Evolutionary conservation across 139 green algal genomes (phyloP).

Genomic region (Auxenochlorella pyrenoidosa): DNA sequence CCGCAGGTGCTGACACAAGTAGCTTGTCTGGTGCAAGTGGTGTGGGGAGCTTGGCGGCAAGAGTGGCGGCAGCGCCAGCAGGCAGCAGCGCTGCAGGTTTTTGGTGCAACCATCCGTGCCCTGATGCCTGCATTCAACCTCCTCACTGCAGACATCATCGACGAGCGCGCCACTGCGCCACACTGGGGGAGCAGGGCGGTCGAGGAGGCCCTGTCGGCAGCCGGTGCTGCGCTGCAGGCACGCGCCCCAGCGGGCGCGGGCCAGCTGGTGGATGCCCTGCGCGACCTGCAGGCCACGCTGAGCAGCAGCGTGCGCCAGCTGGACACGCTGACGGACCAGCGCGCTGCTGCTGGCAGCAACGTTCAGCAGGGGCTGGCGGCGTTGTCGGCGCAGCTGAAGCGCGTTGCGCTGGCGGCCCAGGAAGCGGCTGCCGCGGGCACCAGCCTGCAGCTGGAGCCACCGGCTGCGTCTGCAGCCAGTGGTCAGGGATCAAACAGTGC

Average conservation of each 20-base stretch:
- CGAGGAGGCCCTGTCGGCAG: neutral
- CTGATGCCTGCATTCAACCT: neutral
- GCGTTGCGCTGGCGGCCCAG: neutral
- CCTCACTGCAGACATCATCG: neutral
- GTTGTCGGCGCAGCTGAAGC: constrained; percentile 9
- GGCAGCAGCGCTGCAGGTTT: neutral
- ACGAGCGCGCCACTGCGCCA: neutral
- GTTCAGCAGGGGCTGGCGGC: neutral
- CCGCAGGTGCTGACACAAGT: neutral
- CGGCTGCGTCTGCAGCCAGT: neutral
- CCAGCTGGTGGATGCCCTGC: neutral
- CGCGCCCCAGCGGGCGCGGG: neutral
- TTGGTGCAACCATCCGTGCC: neutral
- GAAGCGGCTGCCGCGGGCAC: neutral
- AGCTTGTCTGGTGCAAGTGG: neutral
- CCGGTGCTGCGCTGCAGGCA: neutral
- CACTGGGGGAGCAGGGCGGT: constrained; percentile 11
- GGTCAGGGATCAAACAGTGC: too few relatives aligned
- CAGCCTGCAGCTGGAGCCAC: neutral
- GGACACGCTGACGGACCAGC: neutral
- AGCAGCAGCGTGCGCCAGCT: neutral
- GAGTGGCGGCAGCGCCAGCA: neutral
- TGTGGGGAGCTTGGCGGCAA: neutral
- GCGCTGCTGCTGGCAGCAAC: neutral
- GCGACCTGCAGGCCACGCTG: constrained; percentile 10